These are phyloP conservation scores for Nepenthes gracilis DNA, from an alignment of 148 eudicot genomes.

Conservation along the genomic window DNA sequence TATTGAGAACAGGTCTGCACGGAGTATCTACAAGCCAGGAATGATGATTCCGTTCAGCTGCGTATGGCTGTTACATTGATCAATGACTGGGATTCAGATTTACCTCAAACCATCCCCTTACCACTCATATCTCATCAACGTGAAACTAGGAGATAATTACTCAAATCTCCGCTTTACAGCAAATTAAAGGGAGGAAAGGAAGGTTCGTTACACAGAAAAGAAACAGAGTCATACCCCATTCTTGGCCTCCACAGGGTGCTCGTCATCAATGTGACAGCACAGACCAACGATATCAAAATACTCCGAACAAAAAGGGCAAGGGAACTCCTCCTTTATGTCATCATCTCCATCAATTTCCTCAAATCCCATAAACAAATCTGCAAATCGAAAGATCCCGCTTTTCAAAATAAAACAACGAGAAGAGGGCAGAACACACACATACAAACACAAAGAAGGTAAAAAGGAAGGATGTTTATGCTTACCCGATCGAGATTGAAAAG, in stretches of 20 bases:
- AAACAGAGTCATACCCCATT: constrained; percentile 55
- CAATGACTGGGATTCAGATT: no score
- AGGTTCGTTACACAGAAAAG: not conserved
- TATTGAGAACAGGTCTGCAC: no score
- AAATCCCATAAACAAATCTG: constrained; percentile 78
- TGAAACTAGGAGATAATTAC: no score
- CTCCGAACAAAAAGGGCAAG: constrained; percentile 80
- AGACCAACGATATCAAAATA: constrained; percentile 82
- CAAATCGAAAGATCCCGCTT: constrained; percentile 8
- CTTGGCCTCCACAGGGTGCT: constrained; percentile 76
- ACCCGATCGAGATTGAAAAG: constrained; percentile 83
- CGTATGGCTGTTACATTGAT: no score
- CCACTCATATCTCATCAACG: no score
- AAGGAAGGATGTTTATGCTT: not conserved
- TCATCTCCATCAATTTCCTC: constrained; percentile 85
- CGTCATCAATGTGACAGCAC: constrained; percentile 91
- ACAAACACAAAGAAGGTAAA: constrained; percentile 5
- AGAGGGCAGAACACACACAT: no score
- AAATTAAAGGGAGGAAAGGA: no score
- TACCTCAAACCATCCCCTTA: no score
- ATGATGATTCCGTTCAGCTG: no score
- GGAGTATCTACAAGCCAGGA: no score
- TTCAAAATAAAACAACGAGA: not conserved
- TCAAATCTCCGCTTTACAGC: no score
- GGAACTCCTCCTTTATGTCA: constrained; percentile 82